These are phyloP conservation scores for Chlorophyllum brunneum DNA, from an alignment of 768 basidiomycete genomes.

Conservation along the genomic window DNA sequence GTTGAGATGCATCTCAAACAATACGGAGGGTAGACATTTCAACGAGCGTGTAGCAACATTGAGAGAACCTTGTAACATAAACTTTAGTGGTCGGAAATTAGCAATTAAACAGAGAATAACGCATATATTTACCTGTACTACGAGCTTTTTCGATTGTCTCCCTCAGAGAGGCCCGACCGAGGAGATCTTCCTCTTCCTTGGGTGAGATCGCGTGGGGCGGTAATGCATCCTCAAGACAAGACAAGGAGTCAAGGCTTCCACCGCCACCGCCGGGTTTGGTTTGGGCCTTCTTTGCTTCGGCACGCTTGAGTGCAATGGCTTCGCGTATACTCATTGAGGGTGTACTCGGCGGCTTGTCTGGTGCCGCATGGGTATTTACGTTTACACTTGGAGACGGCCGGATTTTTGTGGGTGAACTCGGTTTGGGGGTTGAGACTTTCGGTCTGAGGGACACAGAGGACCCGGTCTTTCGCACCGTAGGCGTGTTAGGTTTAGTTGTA, in stretches of 20 bases:
- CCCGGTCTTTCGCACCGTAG: conserved; percentile 7
- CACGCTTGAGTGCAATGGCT: conserved; percentile 74
- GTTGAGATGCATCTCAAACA: conserved; percentile 79
- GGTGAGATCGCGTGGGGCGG: conserved; percentile 28
- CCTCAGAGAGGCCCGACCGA: conserved; percentile 63
- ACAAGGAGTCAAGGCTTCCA: conserved; percentile 32
- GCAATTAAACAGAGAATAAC: conserved; percentile 24
- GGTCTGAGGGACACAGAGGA: conserved; percentile 12
- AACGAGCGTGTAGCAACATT: conserved; percentile 74
- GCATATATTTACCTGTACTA: conserved; percentile 58
- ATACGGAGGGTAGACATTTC: conserved; percentile 67
- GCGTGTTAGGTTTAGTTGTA: conserved; percentile 22
- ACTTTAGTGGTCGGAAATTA: conserved; percentile 46
- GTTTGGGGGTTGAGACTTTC: not conserved
- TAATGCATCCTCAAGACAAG: conserved; percentile 45
- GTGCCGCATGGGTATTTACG: conserved; percentile 1
- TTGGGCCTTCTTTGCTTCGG: conserved; percentile 68
- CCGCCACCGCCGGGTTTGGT: conserved; percentile 17
- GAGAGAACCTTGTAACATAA: conserved; percentile 47
- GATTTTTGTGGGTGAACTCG: conserved; percentile 11
- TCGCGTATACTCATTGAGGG: conserved; percentile 60
- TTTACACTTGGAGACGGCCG: conserved; percentile 19
- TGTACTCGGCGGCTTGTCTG: conserved; percentile 3
- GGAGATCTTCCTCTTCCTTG: conserved; percentile 45
- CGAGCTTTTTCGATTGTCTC: conserved; percentile 78